Percentiles rank a stretch among this genome's conserved stretches.
Evolutionary conservation across 192 early-diverging fungal species (phyloP).

Genomic region (Coemansia sp.): DNA sequence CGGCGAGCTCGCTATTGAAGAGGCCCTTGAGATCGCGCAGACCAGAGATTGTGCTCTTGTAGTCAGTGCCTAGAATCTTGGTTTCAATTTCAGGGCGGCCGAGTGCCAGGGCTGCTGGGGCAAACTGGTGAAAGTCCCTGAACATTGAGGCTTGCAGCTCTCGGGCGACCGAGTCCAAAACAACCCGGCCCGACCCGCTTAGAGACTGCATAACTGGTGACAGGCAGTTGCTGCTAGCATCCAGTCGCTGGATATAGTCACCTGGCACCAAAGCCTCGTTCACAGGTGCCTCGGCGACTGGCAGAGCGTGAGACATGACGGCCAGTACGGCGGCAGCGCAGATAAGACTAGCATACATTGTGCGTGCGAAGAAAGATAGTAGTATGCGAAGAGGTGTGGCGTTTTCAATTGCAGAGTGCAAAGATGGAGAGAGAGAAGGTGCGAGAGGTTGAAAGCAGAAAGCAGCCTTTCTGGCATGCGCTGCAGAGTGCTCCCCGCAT

Average conservation of each 20-base stretch:
- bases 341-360: conserved; percentile 1
- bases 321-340: conserved; percentile 11
- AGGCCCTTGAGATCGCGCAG: conserved; percentile 26
- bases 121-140: conserved; percentile 50
- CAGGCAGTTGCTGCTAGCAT: conserved; percentile 30
- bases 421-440: background rate
- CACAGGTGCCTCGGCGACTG: conserved; percentile 2
- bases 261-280: background rate
- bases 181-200: conserved; percentile 11
- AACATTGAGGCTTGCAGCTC: conserved; percentile 32
- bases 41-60: conserved; percentile 11
- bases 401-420: background rate
- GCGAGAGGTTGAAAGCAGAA: background rate
- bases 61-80: conserved; percentile 31
- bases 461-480: background rate
- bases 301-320: conserved; percentile 3
- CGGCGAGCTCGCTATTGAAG: conserved; percentile 13
- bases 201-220: conserved; percentile 14
- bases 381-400: background rate
- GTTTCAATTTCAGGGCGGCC: conserved; percentile 18
- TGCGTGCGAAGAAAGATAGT: background rate
- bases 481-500: background rate
- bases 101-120: conserved; percentile 34
- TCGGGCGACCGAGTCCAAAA: conserved; percentile 24
- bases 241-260: conserved; percentile 15